Base-by-base conservation (phyloP, 805 yeast genomes). In the Zygotorulaspora chibaensis region DNA sequence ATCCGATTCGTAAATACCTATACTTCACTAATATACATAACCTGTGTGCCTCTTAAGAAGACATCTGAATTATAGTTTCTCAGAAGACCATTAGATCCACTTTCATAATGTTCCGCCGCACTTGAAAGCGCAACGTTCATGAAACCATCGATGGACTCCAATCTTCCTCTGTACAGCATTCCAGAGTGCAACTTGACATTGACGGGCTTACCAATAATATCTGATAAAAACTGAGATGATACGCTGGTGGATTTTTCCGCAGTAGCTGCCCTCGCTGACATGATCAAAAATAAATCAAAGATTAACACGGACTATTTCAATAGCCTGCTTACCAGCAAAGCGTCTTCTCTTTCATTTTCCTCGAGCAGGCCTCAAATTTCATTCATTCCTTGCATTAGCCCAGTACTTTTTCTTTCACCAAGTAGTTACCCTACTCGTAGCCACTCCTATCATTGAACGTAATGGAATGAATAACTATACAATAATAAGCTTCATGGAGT, bases 91-190 rank as follows among this genome's bases (percentile, higher is more conserved):
- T 64, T 62, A 9, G 52, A 51, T 13, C 53, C 55, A 28, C 51
- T 59, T 42, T 65, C 69, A 40, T 61, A 65, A 45, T 64, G 68
- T 43, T 93, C 99, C 38, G 79, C 73, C 3, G 95, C 80, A 50
- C 81, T 76, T 45, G 85, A 88, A 53, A 93, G 74, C 2, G 91
- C 95, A 40, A 93, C 84, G 68, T 93, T 93, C 96, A 93, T 89
- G 71, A 83, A 93, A 8, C 98, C 98, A 63, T 93, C 99, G 47
- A 93, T 90, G 34, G 96, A 87, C 56, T 87, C 91, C 52, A 87
- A 74, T 40, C 58, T 68, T 53, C 91, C 95, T 38, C 74, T 77
- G 67, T 88, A 93, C 48, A 87, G 87, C 50, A 90, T 81, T 11
- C 96, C 98, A 29, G 93, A 86, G 62, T 84, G 79, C 44, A 90